Evolutionary conservation across 257 asterid species (phyloP).

Genomic region (Thymus quinquecostatus): DNA sequence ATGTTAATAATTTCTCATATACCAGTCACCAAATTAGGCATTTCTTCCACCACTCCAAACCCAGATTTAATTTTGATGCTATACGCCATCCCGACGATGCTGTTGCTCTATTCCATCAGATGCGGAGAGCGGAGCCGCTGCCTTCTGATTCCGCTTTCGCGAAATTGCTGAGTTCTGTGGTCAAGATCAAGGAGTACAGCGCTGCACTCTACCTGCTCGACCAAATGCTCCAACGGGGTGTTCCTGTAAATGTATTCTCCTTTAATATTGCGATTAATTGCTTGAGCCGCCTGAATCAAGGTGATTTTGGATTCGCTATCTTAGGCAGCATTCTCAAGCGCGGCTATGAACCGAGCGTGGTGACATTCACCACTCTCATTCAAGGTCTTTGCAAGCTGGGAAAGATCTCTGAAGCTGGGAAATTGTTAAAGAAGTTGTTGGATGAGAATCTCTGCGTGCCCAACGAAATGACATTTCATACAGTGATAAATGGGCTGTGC

Average conservation of each 20-base stretch:
- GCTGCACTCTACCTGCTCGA: not conserved
- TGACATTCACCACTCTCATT: too few species aligned
- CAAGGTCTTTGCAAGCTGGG: too few species aligned
- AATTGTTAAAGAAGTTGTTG: too few species aligned
- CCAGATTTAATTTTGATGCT: not conserved
- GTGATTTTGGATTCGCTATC: too few species aligned
- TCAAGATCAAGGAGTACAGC: not conserved
- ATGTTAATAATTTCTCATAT: not conserved
- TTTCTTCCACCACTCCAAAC: not conserved
- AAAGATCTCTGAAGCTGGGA: too few species aligned
- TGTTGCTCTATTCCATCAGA: not conserved
- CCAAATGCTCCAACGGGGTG: not conserved
- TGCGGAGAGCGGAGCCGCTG: not conserved
- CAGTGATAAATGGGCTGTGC: not conserved
- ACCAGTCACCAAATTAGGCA: not conserved
- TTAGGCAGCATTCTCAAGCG: too few species aligned
- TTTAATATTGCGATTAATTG: not conserved
- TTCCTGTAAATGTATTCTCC: not conserved
- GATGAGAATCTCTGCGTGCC: not conserved
- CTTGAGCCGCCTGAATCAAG: too few species aligned
- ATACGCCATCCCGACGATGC: not conserved
- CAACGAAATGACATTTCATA: not conserved
- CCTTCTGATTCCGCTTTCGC: not conserved
- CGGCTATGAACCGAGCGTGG: too few species aligned
- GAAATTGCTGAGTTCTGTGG: not conserved